Percentiles rank a stretch among this genome's conserved stretches.
These are phyloP conservation scores for Plasmopara muralis DNA, from an alignment of 352 stramenopile species.

Conservation along the genomic window DNA sequence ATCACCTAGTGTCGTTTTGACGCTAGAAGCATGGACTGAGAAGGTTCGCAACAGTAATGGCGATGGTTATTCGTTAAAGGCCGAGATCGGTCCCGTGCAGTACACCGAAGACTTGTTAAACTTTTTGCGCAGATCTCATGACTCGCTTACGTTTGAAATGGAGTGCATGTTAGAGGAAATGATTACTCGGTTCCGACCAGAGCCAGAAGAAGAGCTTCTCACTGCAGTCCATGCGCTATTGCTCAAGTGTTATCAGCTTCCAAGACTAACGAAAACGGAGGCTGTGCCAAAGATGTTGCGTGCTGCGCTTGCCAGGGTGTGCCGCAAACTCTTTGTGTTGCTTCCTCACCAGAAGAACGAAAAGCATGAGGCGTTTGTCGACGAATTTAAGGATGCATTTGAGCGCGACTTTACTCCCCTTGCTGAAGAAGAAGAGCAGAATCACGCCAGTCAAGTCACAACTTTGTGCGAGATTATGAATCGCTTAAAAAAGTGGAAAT, in stretches of 20 bases:
- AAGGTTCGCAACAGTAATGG: constrained; percentile 36
- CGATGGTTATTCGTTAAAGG: constrained; percentile 35
- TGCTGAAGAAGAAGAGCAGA: constrained; percentile 18
- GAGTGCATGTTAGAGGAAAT: constrained; percentile 98
- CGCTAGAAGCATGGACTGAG: constrained; percentile 63
- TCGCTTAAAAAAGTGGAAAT: constrained; percentile 88
- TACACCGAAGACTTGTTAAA: constrained; percentile 93
- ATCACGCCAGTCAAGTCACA: constrained; percentile 24
- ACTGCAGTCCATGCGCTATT: constrained; percentile 93
- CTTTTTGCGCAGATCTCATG: constrained; percentile 87
- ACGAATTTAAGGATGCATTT: constrained; percentile 83
- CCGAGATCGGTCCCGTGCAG: constrained; percentile 77
- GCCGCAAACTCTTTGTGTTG: constrained; percentile 88
- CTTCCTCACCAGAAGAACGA: constrained; percentile 80
- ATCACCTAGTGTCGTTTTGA: constrained; percentile 48
- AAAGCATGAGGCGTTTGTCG: constrained; percentile 83
- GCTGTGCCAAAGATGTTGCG: constrained; percentile 83
- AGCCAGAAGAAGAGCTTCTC: constrained; percentile 96
- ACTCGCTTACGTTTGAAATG: constrained; percentile 90
- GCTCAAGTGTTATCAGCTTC: constrained; percentile 90
- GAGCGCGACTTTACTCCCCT: constrained; percentile 75
- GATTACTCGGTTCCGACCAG: constrained; percentile 95
- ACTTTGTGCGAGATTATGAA: constrained; percentile 85
- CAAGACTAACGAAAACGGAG: constrained; percentile 69
- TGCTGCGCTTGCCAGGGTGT: constrained; percentile 89